Base-by-base conservation (phyloP, 1,284 basidiomycete genomes). In the Albatrellus sp. region DNA sequence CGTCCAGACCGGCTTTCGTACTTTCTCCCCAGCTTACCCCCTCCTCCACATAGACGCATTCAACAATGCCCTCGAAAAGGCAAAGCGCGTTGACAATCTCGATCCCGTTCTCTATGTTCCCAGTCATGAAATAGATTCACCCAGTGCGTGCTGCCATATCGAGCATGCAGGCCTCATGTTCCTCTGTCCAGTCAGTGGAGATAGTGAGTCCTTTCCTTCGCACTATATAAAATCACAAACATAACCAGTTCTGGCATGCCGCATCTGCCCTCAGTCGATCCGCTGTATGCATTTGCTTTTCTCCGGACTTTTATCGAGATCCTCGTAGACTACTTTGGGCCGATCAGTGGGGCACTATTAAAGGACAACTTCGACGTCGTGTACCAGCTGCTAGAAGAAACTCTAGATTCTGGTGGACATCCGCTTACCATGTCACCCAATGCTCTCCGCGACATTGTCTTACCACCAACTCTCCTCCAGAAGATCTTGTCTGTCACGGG, bases 311-410 rank as follows among this genome's bases (percentile, higher is more conserved):
- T 97, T 56, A 66, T 89, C 40, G 79, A 87, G 40, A 85, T 91
- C 37, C 67, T 98, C 33, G 69, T 73, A 40, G 90, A 94, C 49
- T 98, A 98, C 60, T 82, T 98, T 52, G 89, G 87, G 16, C 70
- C 75, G 28, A 63, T 81, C 14, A 78, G 77, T 9, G 73, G 77
- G 16, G 75, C 80, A 6, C 84, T 79, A 1, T 66, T 97, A 54
- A 88, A 83, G 55, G 91, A 97, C 51, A 91, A 96, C 62, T 96
- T 97, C 64, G 93, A 97, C 57, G 80, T 91, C 36, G 90, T 97
- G 9, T 96, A 97, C 60, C 90, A 93, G 87, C 75, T 97, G 28
- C 75, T 98, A 20, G 93, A 98, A 66, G 93, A 98, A 64, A 94
- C 90, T 49, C 70, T 98, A 36, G 93, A 97, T 58, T 73, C 83